Conservation (phyloP, 208 protist genomes). For the Blechomonas ayalai region DNA sequence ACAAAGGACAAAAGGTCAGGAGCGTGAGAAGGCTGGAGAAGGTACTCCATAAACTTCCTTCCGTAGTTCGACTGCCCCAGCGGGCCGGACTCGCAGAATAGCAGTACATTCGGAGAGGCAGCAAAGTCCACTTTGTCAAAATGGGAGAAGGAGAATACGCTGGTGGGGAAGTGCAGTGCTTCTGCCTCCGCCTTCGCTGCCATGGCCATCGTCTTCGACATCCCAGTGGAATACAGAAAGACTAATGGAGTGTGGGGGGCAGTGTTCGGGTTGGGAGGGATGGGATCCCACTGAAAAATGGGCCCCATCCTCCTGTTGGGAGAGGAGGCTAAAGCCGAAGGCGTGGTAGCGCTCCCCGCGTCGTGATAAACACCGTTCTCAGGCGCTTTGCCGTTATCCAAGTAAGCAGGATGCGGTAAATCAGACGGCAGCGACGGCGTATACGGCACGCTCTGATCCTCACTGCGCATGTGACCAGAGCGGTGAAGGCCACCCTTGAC, state of each 20-base stretch:
- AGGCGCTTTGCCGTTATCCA: too few species aligned
- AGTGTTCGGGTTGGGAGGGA: slow-evolving; percentile 20
- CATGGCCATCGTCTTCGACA: slow-evolving; percentile 38
- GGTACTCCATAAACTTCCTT: slow-evolving; percentile 18
- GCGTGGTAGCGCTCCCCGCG: not conserved
- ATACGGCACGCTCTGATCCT: too few species aligned
- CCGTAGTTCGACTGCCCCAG: slow-evolving; percentile 22
- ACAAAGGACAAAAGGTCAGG: slow-evolving; percentile 30
- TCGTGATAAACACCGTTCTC: too few species aligned
- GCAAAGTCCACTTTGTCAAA: slow-evolving; percentile 14
- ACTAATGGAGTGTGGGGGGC: slow-evolving; percentile 12
- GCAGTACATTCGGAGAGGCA: slow-evolving; percentile 20
- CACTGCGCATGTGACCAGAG: too few species aligned
- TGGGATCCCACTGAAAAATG: slow-evolving; percentile 22
- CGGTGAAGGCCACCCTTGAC: too few species aligned
- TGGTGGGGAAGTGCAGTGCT: slow-evolving; percentile 24
- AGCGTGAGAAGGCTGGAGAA: slow-evolving; percentile 18
- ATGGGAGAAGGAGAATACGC: slow-evolving; percentile 20
- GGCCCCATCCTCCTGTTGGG: not conserved
- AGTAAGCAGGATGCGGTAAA: too few species aligned
- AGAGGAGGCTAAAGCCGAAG: not conserved
- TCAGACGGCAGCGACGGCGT: too few species aligned
- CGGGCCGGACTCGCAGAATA: slow-evolving; percentile 33
- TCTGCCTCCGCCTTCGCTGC: slow-evolving; percentile 15
- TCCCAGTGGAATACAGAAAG: slow-evolving; percentile 42